Evolutionary conservation across 192 early-diverging fungal genomes (phyloP).

Genomic region (Phlyctochytrium arcticum): DNA sequence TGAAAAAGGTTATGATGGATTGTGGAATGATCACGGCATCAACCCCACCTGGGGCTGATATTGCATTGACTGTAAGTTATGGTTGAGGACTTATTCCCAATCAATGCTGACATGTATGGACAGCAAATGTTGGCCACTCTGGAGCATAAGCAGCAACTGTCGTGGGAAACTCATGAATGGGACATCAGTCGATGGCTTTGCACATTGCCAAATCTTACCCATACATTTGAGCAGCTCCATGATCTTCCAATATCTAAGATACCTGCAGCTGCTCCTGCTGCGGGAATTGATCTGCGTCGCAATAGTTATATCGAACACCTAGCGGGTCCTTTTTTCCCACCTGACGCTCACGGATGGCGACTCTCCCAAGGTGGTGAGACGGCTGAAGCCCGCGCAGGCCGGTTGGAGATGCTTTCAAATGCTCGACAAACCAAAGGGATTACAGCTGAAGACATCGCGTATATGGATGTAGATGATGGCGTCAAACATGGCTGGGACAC

Average conservation of each 20-base stretch:
- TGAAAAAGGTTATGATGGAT: conserved; percentile 28
- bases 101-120: too few relatives aligned
- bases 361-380: neutral
- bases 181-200: too few relatives aligned
- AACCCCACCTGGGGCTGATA: neutral
- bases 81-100: too few relatives aligned
- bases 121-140: too few relatives aligned
- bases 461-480: conserved; percentile 4
- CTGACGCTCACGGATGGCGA: conserved; percentile 15
- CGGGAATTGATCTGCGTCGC: conserved; percentile 2
- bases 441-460: neutral
- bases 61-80: too few relatives aligned
- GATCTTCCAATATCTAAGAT: too few relatives aligned
- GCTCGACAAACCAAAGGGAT: neutral
- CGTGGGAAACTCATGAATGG: too few relatives aligned
- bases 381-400: neutral
- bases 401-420: neutral
- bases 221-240: too few relatives aligned
- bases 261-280: too few relatives aligned
- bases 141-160: too few relatives aligned
- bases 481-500: conserved; percentile 13
- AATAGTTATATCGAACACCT: conserved; percentile 44
- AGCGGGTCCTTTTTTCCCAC: conserved; percentile 43
- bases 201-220: too few relatives aligned
- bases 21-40: conserved; percentile 30